A percentile compares a stretch with the other conserved stretches of the same genome.
Conservation (phyloP, 345 rosid genomes). For the Eucalyptus tenuipes region DNA sequence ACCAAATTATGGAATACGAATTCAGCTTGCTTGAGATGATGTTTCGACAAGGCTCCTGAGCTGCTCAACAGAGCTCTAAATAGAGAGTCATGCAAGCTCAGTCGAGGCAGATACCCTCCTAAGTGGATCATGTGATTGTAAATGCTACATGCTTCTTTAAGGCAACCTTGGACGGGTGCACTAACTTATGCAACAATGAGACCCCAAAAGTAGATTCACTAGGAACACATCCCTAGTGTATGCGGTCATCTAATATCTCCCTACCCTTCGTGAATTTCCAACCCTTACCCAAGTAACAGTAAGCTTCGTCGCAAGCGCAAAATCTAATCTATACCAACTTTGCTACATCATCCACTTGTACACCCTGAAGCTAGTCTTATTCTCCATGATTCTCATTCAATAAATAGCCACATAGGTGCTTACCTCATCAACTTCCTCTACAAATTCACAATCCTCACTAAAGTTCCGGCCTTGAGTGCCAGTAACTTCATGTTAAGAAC, state of each 20-base stretch:
- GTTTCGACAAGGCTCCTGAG: conserved; percentile 39
- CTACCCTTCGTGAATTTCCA: conserved; percentile 62
- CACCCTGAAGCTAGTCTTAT: conserved; percentile 12
- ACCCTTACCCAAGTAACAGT: conserved; percentile 77
- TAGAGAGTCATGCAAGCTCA: conserved; percentile 62
- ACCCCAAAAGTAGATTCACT: conserved; percentile 80
- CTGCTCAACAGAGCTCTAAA: conserved; percentile 58
- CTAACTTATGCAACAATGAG: conserved; percentile 71
- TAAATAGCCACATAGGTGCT: no score
- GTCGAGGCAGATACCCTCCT: conserved; percentile 70
- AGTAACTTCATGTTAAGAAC: no score
- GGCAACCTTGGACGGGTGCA: conserved; percentile 45
- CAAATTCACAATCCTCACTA: no score
- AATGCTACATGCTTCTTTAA: conserved; percentile 70
- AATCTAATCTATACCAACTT: conserved; percentile 76
- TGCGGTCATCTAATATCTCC: conserved; percentile 64
- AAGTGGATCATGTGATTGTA: conserved; percentile 86
- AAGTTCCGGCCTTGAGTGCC: no score
- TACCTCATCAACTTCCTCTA: no score
- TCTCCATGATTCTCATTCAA: no score
- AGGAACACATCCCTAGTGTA: conserved; percentile 84
- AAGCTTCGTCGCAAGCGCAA: conserved; percentile 76
- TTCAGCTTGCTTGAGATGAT: conserved; percentile 75
- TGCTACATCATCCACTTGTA: conserved; percentile 91
- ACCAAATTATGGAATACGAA: conserved; percentile 65